These are phyloP conservation scores for Trichoderma gracile DNA, from an alignment of 2,329 filamentous ascomycete genomes.

Conservation along the genomic window DNA sequence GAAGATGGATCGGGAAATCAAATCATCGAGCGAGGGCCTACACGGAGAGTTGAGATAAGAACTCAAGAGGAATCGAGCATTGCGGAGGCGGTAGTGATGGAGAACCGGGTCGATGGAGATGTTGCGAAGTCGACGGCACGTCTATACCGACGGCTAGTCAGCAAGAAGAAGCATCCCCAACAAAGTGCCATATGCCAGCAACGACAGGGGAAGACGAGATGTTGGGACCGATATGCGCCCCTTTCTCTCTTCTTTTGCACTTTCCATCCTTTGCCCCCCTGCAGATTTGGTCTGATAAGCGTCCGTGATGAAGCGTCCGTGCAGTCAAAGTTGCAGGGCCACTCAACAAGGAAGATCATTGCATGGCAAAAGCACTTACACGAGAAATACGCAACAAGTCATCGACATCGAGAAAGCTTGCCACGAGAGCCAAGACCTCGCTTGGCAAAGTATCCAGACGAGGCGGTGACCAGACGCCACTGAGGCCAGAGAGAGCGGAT, in stretches of 20 bases:
- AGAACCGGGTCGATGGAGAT: conserved; percentile 66
- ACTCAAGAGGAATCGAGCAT: conserved; percentile 55
- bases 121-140: conserved; percentile 60
- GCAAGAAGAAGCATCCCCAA: conserved; percentile 4
- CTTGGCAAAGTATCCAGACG: conserved; percentile 52
- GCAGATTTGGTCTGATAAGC: neutral
- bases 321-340: neutral
- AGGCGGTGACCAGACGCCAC: conserved; percentile 24
- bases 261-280: neutral
- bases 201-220: neutral
- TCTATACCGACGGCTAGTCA: conserved; percentile 44
- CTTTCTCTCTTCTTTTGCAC: neutral
- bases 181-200: neutral
- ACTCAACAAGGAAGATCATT: conserved; percentile 4
- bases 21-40: conserved; percentile 61
- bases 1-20: conserved; percentile 66
- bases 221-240: neutral
- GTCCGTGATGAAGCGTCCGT: neutral
- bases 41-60: conserved; percentile 57
- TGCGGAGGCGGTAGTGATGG: conserved; percentile 62
- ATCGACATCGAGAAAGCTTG: conserved; percentile 57
- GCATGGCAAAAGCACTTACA: conserved; percentile 44
- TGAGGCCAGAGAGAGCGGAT: neutral
- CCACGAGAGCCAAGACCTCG: conserved; percentile 57
- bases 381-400: conserved; percentile 58